Evolutionary conservation across 2,329 filamentous ascomycete genomes (phyloP).

Genomic region (Nemania serpens): DNA sequence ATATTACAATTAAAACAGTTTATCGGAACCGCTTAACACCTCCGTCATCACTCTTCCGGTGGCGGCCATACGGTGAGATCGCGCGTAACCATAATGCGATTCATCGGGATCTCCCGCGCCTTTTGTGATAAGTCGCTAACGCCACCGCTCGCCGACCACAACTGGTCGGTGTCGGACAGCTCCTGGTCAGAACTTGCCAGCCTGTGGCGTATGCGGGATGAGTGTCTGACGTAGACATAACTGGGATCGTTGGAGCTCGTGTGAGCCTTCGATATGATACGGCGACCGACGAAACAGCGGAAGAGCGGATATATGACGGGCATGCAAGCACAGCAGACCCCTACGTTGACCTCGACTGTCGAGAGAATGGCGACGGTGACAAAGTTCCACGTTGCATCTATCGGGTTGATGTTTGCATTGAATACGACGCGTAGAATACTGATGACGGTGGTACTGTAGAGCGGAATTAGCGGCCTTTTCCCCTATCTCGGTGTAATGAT

Average conservation of each 20-base stretch:
- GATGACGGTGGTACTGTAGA: slow-evolving; percentile 2
- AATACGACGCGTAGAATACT: slow-evolving; percentile 9
- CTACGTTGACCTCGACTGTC: slow-evolving; percentile 4
- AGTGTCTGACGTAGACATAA: not conserved
- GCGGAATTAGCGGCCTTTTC: not conserved
- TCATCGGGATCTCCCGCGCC: slow-evolving; percentile 1
- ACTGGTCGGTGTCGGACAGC: not conserved
- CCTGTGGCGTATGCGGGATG: not conserved
- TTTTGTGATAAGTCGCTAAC: not conserved
- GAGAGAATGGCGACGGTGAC: slow-evolving; percentile 9
- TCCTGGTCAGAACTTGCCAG: not conserved
- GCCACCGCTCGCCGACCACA: slow-evolving; percentile 6
- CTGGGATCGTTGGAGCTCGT: not conserved
- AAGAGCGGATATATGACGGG: slow-evolving; percentile 10
- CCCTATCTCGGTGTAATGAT: not conserved
- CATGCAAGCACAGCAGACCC: slow-evolving; percentile 7
- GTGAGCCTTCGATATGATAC: not conserved
- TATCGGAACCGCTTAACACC: no score
- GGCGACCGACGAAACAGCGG: not conserved
- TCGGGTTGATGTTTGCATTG: not conserved
- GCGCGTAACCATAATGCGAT: slow-evolving; percentile 9
- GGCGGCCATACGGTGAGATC: not conserved
- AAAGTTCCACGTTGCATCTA: slow-evolving; percentile 1
- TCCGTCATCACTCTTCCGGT: not conserved
- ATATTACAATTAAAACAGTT: no score